Evolutionary conservation across 345 rosid species (phyloP), one percentile per base, ranked within the genome.

Genomic region (Kernera saxatilis): DNA sequence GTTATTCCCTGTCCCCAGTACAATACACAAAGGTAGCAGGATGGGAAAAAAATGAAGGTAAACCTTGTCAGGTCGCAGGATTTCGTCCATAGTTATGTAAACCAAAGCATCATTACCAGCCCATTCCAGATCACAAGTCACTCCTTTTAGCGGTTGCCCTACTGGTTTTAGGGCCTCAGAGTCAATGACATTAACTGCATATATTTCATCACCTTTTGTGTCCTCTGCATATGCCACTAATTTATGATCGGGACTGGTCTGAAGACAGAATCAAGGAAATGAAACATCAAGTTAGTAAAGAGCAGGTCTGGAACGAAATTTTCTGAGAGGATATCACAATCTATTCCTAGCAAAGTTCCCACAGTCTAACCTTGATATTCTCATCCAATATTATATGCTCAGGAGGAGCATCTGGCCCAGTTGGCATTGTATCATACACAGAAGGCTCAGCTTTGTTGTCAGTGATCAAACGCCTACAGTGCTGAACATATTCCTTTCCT

Each of bases 311-410:
- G 43, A 51, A 63, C 10, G 5, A 18, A 61, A 33, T 0, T 23
- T 27, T 36, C 12, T 8, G 23, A 32, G 11, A 62, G 12, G 48
- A 64, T 23, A 64, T 15, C 10, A 56, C 23, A 22, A 19, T 26
- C 41, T 12, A 18, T 13, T 18, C 1, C 22, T 30, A 39, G 15
- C 43, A 33, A 33, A 49, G 25, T 25, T 40, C 26, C 48, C 1
- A 52, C 14, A 19, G 18, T 49, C 69, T 15, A 37, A 88, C 96
- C 90, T 87, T 87, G 48, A 82, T 59, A 82, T 91, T 93, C 84
- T 91, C 97, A 74, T 93, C 98, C 78, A 93, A 82, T 41, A 93
- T 69, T 45, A 91, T 80, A 69, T 89, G 93, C 83, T 91, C 98
- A 0, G 84, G 82, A 69, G 90, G 90, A 80, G 87, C 88, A 78